Base-by-base conservation (phyloP, 2,329 filamentous ascomycete genomes). In the Fusarium xyrophilum region DNA sequence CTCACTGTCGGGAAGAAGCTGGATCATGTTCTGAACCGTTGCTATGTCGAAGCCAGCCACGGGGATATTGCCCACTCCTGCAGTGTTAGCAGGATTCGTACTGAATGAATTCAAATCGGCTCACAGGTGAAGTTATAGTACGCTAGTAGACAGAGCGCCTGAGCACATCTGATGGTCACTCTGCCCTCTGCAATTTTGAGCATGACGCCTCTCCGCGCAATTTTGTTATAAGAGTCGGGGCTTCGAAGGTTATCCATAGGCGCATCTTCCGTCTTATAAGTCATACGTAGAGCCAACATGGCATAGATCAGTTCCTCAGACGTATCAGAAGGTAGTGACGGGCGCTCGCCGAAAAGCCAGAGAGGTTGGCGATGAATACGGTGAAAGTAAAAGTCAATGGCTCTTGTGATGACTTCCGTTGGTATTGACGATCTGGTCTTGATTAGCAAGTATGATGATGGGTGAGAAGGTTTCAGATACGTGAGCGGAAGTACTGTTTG, bases 331-430 rank as follows among this genome's bases (percentile, higher is more conserved):
- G 38, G 36, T 3, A 42, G 3, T 12, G 56, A 14, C 0, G 33
- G 50, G 2, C 44, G 21, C 9, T 42, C 32, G 0, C 66, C 44
- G 0, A 69, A 69, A 4, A 69, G 19, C 67, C 67, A 69, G 1
- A 69, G 19, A 4, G 67, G 67, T 21, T 69, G 67, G 2, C 63
- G 63, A 25, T 70, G 63, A 8, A 69, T 36, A 2, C 54, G 52
- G 10, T 14, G 30, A n/a, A 70, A 69, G 6, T 65, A 70, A 7
- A 69, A 43, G 6, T 60, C 30, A 3, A 70, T 25, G 9, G 63
- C 63, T 14, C 11, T 43, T n/a, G n/a, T 38, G 0, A 56, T 28
- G 0, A 39, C 11, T 4, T 44, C 42, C 0, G 11, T 21, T 2
- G 67, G 21, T 17, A 57, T 10, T 6, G 48, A 21, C 0, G 44